Evolutionary conservation across 2,329 filamentous ascomycete genomes (phyloP), one percentile per base, ranked within the genome.

Genomic region (Cytospora schulzeri): DNA sequence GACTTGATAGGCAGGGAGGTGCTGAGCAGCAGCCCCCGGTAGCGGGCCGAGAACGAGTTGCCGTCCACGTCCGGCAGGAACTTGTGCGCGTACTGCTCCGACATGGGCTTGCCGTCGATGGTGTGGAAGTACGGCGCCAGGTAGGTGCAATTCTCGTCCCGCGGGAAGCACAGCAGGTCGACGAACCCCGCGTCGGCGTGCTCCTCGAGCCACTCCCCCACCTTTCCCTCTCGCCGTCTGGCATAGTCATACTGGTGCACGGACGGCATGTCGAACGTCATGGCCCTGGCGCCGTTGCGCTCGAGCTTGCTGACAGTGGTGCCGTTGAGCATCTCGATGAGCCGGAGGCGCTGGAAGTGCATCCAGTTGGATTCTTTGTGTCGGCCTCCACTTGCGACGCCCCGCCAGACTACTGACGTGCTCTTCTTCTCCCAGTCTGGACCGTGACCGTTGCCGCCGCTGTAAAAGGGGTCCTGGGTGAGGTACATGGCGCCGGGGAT

Each of bases 31-130:
- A 91, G 88, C 0, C 81, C 82, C 55, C 84, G 81, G 75, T 85
- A 90, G n/a, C 87, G 81, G 4, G 84, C 86, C 62, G 81, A 85
- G 71, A 87, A 88, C 2, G 82, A 84, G 75, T 88, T 85, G n/a
- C 90, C 89, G 72, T 92, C 90, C 53, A 90, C 82, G 71, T 92
- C 89, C 0, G 87, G 84, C 1, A 92, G 79, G 70, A 85, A 90
- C 72, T 91, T 92, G 76, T 81, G 76, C n/a, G 70, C 66, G 70
- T 84, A 85, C 68, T 85, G 81, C 57, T 80, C 71, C 62, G 75
- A 76, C 76, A 85, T 83, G 52, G 77, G 73, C 56, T 78, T 72
- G 33, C 71, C 64, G 0, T 74, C 65, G 4, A 75, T 70, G 8
- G 72, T 63, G 26, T 69, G 64, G 68, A 78, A 78, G 68, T 77